Evolutionary conservation across 164 flowering plant genomes (phyloP), one percentile per base, ranked within the genome.

Genomic region (Magnolia changhungtana): DNA sequence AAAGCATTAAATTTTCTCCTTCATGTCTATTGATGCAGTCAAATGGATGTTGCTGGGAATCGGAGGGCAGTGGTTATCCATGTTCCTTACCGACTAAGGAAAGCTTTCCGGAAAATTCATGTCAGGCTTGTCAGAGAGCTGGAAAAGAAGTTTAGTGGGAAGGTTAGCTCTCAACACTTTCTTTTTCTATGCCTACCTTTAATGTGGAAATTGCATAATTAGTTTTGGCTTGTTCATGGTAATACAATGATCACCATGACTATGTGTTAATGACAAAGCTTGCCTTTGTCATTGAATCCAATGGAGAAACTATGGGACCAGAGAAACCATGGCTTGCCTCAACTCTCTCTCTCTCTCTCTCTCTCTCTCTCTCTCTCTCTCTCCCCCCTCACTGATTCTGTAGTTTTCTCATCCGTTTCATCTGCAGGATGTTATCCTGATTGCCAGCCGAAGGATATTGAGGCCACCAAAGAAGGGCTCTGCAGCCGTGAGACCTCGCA

Each of bases 381-480:
- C 45, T 37, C 45, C 1, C 45, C 45, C 45, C 4, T 4, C 37
- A 31, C 45, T 0, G 7, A 37, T 37, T 37, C 7, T 37, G 7
- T 37, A 55, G 61, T 16, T 55, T 66, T 21, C 6, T 16, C n/a
- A 2, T 66, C 21, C 16, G 4, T 24, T 20, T 29, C 71, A 14
- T 29, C 67, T 27, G 52, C 76, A 95, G 98, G 97, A 95, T 84
- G 98, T 95, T 5, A 80, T 95, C 59, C 18, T 95, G 71, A 86
- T 91, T 84, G 94, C 98, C 52, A 90, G 92, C 51, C 76, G 97
- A 69, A 91, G 97, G 82, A 92, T 93, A 13, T 7, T 90, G 88
- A 88, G 97, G 79, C 97, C 97, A 11, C 98, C 98, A 77, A 95
- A 95, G 92, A 95, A 93, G 75, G 98, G 98, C 24, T 89, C 96